These are phyloP conservation scores for Cytospora paraplurivora DNA, from an alignment of 2,329 filamentous ascomycete genomes.

Conservation along the genomic window DNA sequence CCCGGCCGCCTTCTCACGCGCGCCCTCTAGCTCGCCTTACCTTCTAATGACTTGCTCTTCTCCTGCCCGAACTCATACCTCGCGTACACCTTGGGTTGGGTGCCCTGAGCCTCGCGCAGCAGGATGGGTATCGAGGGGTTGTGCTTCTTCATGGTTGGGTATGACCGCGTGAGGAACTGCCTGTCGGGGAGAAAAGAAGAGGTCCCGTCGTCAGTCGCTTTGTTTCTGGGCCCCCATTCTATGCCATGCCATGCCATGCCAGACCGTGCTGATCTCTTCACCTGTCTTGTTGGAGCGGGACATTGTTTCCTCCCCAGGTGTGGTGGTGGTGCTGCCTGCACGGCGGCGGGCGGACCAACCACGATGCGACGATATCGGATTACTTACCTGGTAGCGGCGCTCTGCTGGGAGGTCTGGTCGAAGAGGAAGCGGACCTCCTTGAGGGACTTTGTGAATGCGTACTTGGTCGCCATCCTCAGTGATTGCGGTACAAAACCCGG, in stretches of 20 bases:
- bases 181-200: slow-evolving; percentile 47
- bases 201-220: neutral
- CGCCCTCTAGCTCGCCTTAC: slow-evolving; percentile 34
- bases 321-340: neutral
- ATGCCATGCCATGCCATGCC: neutral
- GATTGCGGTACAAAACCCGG: slow-evolving; percentile 16
- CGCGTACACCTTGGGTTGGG: slow-evolving; percentile 83
- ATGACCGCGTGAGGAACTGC: slow-evolving; percentile 85
- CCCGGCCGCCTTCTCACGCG: neutral
- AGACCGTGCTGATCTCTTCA: no score
- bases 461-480: slow-evolving; percentile 81
- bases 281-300: no score
- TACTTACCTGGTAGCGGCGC: slow-evolving; percentile 80
- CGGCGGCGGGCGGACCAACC: slow-evolving; percentile 14
- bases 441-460: slow-evolving; percentile 83
- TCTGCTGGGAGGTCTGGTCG: slow-evolving; percentile 91
- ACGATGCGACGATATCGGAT: slow-evolving; percentile 13
- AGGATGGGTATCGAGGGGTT: slow-evolving; percentile 94
- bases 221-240: neutral
- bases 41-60: slow-evolving; percentile 58
- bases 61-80: slow-evolving; percentile 72
- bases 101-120: slow-evolving; percentile 87
- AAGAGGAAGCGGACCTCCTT: slow-evolving; percentile 97
- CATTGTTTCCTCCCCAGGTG: no score
- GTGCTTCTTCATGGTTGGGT: slow-evolving; percentile 99